phyloP scores from a whole-genome alignment of 495 filamentous ascomycete species.

The Pyrenula aspistea region DNA sequence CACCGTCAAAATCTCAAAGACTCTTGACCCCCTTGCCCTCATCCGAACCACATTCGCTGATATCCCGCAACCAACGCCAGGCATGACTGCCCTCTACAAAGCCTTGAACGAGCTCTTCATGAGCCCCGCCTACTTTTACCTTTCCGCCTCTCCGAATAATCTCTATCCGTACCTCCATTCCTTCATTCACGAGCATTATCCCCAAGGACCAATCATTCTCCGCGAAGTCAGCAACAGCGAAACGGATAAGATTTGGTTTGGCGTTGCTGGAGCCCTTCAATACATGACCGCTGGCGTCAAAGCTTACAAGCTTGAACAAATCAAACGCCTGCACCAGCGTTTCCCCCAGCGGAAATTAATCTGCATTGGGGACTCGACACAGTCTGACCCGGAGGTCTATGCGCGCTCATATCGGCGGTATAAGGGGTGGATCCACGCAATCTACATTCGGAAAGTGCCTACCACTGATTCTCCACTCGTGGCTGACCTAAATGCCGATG shows the following conservation, averaged over 20 bases:
- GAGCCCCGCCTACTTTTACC: slow-evolving; percentile 74
- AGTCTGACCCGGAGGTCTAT: slow-evolving; percentile 85
- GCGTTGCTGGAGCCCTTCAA: slow-evolving; percentile 48
- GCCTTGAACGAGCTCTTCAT: slow-evolving; percentile 43
- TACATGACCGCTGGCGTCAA: slow-evolving; percentile 72
- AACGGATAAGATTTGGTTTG: slow-evolving; percentile 42
- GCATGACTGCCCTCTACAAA: slow-evolving; percentile 77
- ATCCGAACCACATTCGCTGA: slow-evolving; percentile 74
- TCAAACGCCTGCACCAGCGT: slow-evolving; percentile 62
- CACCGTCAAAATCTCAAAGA: slow-evolving; percentile 86
- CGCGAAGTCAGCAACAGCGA: slow-evolving; percentile 50
- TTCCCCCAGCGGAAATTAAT: slow-evolving; percentile 70
- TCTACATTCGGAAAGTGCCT: slow-evolving; percentile 78
- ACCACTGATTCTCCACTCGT: slow-evolving; percentile 61
- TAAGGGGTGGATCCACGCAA: slow-evolving; percentile 58
- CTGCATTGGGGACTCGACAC: slow-evolving; percentile 81
- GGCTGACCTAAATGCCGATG: slow-evolving; percentile 58
- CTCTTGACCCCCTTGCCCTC: slow-evolving; percentile 65
- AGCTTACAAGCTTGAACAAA: slow-evolving; percentile 75
- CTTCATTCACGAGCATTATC: slow-evolving; percentile 58
- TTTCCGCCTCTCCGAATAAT: slow-evolving; percentile 91
- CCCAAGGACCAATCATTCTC: slow-evolving; percentile 67
- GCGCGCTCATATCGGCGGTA: slow-evolving; percentile 54
- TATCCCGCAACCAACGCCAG: slow-evolving; percentile 52
- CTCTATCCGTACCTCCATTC: slow-evolving; percentile 76